Evolutionary conservation across 768 basidiomycete genomes (phyloP), one percentile per base, ranked within the genome.

Genomic region (Chiua virens): DNA sequence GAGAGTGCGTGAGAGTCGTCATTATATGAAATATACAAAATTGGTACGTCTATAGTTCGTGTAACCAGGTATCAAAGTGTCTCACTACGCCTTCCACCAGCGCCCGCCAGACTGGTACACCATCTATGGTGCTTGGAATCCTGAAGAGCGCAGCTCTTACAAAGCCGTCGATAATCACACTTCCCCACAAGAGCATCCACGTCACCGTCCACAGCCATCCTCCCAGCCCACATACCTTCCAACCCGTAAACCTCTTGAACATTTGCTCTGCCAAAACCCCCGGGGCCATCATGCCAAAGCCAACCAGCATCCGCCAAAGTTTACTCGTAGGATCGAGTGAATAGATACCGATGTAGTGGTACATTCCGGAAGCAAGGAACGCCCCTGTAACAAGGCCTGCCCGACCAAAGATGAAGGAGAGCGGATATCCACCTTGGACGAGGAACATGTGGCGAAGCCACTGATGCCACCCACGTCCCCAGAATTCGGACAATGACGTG

Each of bases 221-320:
- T 3, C 25, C 22, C 32, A 37, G 46, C 1, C 73, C 74, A 20
- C 54, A 47, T 7, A 71, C 67, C 22, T 54, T 59, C 43, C 55
- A 47, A 5, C 71, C 68, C 1, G 64, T 70, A 8, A 54, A 20
- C 15, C 20, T 23, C 48, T 52, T 42, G 54, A 56, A 69, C 28
- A 3, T 51, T 18, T 10, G 60, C 58, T 86, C 85, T 10, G 78
- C 44, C 2, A 80, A 43, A 15, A 79, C 57, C 2, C 79, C 81
- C 2, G 77, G 52, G 6, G 76, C 83, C 69, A 77, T 82, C 62
- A 80, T 67, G 23, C 82, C 52, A 60, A 85, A 86, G 55, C 79
- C 81, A 1, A 75, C 75, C 0, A 69, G 61, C 18, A 80, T 68
- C 14, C 55, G 50, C 55, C 49, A 48, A 11, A 75, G 69, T 28